Evolutionary conservation across 2,329 filamentous ascomycete genomes (phyloP).

Genomic region (Beauveria asiatica): DNA sequence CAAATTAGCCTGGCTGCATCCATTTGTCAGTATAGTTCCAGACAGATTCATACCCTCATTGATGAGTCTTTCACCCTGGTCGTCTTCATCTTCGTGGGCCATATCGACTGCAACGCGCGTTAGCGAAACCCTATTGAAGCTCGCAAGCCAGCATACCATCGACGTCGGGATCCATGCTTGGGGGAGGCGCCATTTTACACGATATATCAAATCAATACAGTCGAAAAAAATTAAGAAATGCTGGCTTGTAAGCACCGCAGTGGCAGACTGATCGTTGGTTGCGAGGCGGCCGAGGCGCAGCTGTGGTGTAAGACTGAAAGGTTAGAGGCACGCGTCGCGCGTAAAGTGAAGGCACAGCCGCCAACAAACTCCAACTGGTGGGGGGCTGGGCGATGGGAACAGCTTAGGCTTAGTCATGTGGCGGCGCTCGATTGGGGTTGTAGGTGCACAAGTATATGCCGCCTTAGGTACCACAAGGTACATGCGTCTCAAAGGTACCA

Average conservation of each 20-base stretch:
- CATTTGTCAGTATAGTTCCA: no score
- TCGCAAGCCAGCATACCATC: slow-evolving; percentile 23
- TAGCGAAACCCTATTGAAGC: not conserved
- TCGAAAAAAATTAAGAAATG: not conserved
- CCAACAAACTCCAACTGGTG: not conserved
- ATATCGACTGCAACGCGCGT: slow-evolving; percentile 24
- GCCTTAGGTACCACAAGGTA: not conserved
- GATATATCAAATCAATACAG: not conserved
- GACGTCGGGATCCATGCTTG: slow-evolving; percentile 26
- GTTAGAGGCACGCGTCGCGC: slow-evolving; percentile 27
- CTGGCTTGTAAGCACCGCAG: not conserved
- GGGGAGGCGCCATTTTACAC: slow-evolving; percentile 27
- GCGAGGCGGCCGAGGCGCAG: not conserved
- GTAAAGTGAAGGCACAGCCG: slow-evolving; percentile 24
- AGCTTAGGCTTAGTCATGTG: slow-evolving; percentile 4
- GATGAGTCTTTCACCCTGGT: slow-evolving; percentile 76
- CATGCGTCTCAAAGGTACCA: no score
- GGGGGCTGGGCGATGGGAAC: not conserved
- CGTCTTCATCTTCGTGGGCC: slow-evolving; percentile 58
- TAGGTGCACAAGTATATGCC: not conserved
- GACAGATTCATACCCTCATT: slow-evolving; percentile 65
- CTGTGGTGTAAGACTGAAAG: slow-evolving; percentile 21
- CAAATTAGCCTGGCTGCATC: slow-evolving; percentile 1
- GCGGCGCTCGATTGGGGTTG: not conserved
- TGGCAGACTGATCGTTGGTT: not conserved